Base-by-base conservation (phyloP, 2,329 filamentous ascomycete genomes). In the Sarocladium oryzae region DNA sequence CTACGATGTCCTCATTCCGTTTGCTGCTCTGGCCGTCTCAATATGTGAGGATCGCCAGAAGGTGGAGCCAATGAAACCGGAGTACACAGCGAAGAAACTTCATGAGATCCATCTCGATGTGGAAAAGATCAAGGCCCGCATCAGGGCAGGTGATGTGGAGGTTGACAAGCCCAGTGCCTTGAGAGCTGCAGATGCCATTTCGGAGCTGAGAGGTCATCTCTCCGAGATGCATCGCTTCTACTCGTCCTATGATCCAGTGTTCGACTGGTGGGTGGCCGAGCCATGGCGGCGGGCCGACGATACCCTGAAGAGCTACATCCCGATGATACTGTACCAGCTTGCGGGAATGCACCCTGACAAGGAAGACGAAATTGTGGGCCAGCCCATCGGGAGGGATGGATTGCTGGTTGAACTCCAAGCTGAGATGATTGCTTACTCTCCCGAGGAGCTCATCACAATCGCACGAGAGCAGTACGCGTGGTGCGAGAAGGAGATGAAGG, bases 391-490 rank as follows among this genome's bases (percentile, higher is more conserved):
- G 1, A 63, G 71, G 3, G 68, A 72, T 0, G 76, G 72, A 0
- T 64, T 83, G 1, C 61, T 78, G 1, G 67, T 69, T 10, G 78
- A 81, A 49, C 68, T 84, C 1, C 68, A 74, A 52, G 71, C 73
- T 1, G 79, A 83, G 60, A 74, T 79, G 70, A 79, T 83, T 48
- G 72, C 76, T 0, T 83, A 82, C 56, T 69, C 72, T 0, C 79
- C 79, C 0, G 76, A 81, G 52, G 75, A 82, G 58, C 65, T 83
- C 2, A 68, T 82, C 37, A 54, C 59, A 0, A 74, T 82, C 21
- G 78, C 72, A 2, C 64, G 75, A 43, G 64, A 67, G 21, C 74
- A 81, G 51, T 81, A 76, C 58, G 58, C 60, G 2, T 82, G 79
- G 78, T 82, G 79, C 58, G 70, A 79, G 50, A 54, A 38, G 3